Base-by-base conservation (phyloP, 768 basidiomycete genomes). In the Boletus pseudo-olivaceus region DNA sequence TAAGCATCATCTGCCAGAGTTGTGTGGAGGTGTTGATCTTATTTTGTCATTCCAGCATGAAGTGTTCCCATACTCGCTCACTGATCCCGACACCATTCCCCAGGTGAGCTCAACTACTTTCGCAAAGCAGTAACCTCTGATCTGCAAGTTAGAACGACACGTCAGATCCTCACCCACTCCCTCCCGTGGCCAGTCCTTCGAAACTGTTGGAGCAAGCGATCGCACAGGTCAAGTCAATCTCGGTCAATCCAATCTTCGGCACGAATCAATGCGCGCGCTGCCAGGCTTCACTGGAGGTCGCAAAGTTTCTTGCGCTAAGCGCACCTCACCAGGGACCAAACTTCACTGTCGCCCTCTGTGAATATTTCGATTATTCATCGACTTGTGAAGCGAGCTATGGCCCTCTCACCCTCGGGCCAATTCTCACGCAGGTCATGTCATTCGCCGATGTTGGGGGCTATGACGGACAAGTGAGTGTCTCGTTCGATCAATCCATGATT, bases 361-460 rank as follows among this genome's bases (percentile, higher is more conserved):
- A 85, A 58, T 68, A 69, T 56, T 82, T 85, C 68, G 74, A 78
- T 43, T 76, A 85, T 65, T 75, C 78, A 0, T 70, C 69, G 7
- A 70, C 72, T 23, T 89, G 87, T 66, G 72, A 72, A 51, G 72
- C 70, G 15, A 76, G 68, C 29, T 85, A 74, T 64, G 77, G 81
- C 23, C 59, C 69, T 7, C 67, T 74, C 49, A 76, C 74, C 5
- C 64, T 82, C 17, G 88, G 88, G 0, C 70, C 83, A 4, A 74
- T 85, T 29, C 66, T 88, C 54, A 87, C 88, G 0, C 88, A 90
- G 67, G 86, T 90, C 11, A 57, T 85, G 37, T 81, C 86, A 11
- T 84, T 83, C 56, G 84, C 87, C 7, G 81, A 90, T 62, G 81
- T 85, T 2, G 82, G 82, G 12, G 86, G 87, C 6, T 82, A 81